A percentile compares a stretch with the other conserved stretches of the same genome.
Conservation (phyloP, 208 protist genomes). For the Wallacemonas rigidus region DNA sequence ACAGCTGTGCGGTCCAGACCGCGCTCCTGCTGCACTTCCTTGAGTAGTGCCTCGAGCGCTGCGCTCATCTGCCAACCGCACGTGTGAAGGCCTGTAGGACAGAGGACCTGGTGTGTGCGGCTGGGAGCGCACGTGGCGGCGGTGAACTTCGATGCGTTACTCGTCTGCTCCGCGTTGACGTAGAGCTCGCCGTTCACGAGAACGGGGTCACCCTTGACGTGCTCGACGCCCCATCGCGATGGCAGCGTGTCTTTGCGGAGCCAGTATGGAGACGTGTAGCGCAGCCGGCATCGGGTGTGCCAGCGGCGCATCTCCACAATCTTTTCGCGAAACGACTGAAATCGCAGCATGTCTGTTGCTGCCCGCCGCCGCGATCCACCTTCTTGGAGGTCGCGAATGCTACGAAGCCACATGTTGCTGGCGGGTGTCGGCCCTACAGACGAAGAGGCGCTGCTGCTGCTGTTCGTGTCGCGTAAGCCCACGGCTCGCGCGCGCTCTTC, state of each 20-base stretch:
- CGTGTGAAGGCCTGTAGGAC: neutral
- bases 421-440: neutral
- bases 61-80: conserved; percentile 20
- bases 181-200: conserved; percentile 6
- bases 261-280: conserved; percentile 60
- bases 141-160: conserved; percentile 48
- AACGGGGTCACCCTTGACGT: conserved; percentile 24
- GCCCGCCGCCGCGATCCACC: neutral
- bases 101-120: conserved; percentile 29
- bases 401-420: conserved; percentile 5
- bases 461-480: neutral
- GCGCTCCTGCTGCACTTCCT: neutral
- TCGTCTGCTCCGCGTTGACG: conserved; percentile 68
- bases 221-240: conserved; percentile 41
- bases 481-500: too few species aligned
- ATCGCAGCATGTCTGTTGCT: neutral
- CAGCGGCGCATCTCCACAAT: neutral
- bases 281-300: conserved; percentile 5
- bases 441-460: neutral
- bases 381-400: neutral
- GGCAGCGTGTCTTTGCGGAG: conserved; percentile 25
- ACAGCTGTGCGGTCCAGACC: neutral
- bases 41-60: conserved; percentile 15
- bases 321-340: conserved; percentile 6
- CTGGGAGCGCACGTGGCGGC: conserved; percentile 33